These are phyloP conservation scores for Penicillium nucicola DNA, from an alignment of 495 filamentous ascomycete species.

Conservation along the genomic window DNA sequence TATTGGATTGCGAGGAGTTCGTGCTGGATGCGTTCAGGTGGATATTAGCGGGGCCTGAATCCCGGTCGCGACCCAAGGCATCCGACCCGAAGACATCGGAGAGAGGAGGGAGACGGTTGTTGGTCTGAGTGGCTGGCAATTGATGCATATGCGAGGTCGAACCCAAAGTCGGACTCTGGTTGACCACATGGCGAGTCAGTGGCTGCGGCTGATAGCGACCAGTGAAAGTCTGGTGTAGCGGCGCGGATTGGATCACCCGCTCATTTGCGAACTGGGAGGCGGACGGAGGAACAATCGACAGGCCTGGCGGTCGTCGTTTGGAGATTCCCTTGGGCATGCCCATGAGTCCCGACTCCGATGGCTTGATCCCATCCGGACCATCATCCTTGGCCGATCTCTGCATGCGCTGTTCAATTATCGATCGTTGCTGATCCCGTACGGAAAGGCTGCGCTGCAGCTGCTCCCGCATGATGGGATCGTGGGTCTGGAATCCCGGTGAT, in stretches of 20 bases:
- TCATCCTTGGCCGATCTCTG: constrained; percentile 79
- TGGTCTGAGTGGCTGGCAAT: constrained; percentile 81
- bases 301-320: constrained; percentile 77
- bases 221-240: constrained; percentile 93
- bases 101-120: constrained; percentile 90
- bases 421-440: constrained; percentile 88
- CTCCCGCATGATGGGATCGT: constrained; percentile 94
- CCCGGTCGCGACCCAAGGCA: constrained; percentile 56
- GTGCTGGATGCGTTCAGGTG: constrained; percentile 44
- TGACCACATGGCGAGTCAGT: constrained; percentile 75
- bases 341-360: constrained; percentile 48
- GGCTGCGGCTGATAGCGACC: constrained; percentile 81
- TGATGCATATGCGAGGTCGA: constrained; percentile 91
- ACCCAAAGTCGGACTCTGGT: constrained; percentile 81
- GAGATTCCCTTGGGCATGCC: constrained; percentile 63
- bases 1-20: constrained; percentile 71
- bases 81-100: constrained; percentile 90
- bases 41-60: constrained; percentile 35
- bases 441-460: constrained; percentile 91
- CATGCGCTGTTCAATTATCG: constrained; percentile 88
- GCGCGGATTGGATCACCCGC: constrained; percentile 94
- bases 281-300: constrained; percentile 96
- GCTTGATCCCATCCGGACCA: constrained; percentile 60
- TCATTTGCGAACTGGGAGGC: constrained; percentile 94
- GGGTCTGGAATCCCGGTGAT: constrained; percentile 91